These are phyloP conservation scores for Hypoxylon lenormandii DNA, from an alignment of 495 filamentous ascomycete genomes.

Conservation along the genomic window DNA sequence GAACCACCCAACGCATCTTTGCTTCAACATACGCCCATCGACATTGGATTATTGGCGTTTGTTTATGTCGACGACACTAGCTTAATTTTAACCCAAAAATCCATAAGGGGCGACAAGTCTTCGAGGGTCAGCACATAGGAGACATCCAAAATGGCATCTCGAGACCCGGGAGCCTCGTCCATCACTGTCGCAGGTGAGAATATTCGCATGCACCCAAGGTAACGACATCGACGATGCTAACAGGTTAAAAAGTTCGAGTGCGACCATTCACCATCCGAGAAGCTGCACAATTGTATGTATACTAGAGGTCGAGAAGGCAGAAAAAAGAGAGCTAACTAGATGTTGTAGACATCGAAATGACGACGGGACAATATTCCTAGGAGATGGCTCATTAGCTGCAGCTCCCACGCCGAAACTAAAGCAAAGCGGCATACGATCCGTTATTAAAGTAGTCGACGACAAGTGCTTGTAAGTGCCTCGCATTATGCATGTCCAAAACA, in stretches of 20 bases:
- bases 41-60: slow-evolving; percentile 5
- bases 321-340: slow-evolving; percentile 29
- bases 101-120: slow-evolving; percentile 23
- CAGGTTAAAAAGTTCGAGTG: slow-evolving; percentile 76
- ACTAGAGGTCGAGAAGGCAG: background rate
- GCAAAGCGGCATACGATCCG: slow-evolving; percentile 85
- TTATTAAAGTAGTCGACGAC: slow-evolving; percentile 97
- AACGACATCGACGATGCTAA: slow-evolving; percentile 18
- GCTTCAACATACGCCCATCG: background rate
- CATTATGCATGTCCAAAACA: background rate
- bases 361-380: slow-evolving; percentile 89
- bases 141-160: slow-evolving; percentile 44
- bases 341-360: slow-evolving; percentile 74
- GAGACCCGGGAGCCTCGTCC: slow-evolving; percentile 59
- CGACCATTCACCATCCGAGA: slow-evolving; percentile 90
- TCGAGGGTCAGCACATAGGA: slow-evolving; percentile 3
- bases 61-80: slow-evolving; percentile 42
- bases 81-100: slow-evolving; percentile 26
- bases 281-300: slow-evolving; percentile 72
- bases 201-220: slow-evolving; percentile 51
- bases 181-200: slow-evolving; percentile 51
- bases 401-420: slow-evolving; percentile 84
- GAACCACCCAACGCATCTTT: slow-evolving; percentile 1
- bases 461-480: slow-evolving; percentile 81
- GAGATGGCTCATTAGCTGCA: slow-evolving; percentile 90